Conservation (phyloP, 371 early-diverging fungal species). For the Phascolomyces articulosus region DNA sequence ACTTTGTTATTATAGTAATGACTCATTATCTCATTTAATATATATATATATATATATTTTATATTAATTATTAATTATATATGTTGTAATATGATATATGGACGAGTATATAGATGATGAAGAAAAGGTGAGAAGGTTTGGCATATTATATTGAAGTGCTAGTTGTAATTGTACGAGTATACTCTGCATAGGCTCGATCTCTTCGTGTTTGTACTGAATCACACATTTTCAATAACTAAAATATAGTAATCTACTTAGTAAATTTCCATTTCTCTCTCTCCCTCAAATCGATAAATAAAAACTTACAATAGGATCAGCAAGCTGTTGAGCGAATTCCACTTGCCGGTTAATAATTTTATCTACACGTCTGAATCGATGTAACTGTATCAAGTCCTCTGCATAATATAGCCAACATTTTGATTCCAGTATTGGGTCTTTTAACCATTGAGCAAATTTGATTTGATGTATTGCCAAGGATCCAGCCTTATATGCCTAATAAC, state of each 20-base stretch:
- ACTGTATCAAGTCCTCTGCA: conserved; percentile 54
- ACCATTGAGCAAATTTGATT: conserved; percentile 42
- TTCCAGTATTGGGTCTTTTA: conserved; percentile 47
- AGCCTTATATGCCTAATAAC: conserved; percentile 46
- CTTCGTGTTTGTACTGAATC: conserved; percentile 16
- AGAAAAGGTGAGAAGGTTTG: too few species aligned
- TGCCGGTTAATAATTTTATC: conserved; percentile 37
- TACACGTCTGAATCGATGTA: conserved; percentile 33
- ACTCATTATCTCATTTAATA: too few species aligned
- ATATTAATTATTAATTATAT: too few species aligned
- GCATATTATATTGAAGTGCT: too few species aligned
- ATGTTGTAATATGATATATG: too few species aligned
- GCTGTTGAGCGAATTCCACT: conserved; percentile 14
- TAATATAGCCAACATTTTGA: conserved; percentile 60
- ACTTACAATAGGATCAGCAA: conserved; percentile 36
- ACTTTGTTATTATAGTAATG: too few species aligned
- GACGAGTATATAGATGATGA: neutral
- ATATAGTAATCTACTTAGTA: too few species aligned
- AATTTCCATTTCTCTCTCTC: neutral
- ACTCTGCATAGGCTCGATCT: neutral
- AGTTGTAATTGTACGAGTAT: too few species aligned
- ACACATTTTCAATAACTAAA: conserved; percentile 19
- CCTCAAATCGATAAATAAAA: neutral
- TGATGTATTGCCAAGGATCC: conserved; percentile 46
- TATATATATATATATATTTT: too few species aligned